Percentiles rank a stretch among this genome's conserved stretches.
Conservation (phyloP, 2,329 filamentous ascomycete genomes). For the Beauveria asiatica region DNA sequence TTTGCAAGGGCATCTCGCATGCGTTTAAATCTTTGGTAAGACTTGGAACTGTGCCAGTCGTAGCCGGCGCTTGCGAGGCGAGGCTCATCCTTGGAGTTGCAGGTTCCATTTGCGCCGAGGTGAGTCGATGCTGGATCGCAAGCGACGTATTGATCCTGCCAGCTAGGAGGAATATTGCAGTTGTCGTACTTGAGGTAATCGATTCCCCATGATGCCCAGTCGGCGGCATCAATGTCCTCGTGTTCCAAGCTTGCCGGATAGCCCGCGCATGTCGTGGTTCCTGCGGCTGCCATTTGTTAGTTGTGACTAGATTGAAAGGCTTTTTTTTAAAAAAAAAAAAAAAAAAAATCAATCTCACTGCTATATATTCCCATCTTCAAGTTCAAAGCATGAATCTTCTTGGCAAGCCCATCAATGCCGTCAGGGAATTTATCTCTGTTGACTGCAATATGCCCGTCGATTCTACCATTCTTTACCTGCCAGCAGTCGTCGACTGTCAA, state of each 20-base stretch:
- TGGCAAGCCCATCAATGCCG: constrained; percentile 46
- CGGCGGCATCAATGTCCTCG: constrained; percentile 48
- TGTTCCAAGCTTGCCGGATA: constrained; percentile 43
- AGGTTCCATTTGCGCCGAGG: constrained; percentile 2
- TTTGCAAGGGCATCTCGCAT: constrained; percentile 45
- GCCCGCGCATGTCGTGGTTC: constrained; percentile 16
- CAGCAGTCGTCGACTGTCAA: constrained; percentile 51
- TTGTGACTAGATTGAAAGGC: background rate
- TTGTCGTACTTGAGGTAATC: constrained; percentile 29
- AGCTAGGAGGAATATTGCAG: background rate
- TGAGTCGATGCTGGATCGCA: background rate
- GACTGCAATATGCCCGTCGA: constrained; percentile 37
- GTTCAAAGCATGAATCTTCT: constrained; percentile 45
- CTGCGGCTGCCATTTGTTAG: constrained; percentile 4
- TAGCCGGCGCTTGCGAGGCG: constrained; percentile 37
- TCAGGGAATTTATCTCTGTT: constrained; percentile 46
- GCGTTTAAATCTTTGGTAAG: constrained; percentile 34
- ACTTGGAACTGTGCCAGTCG: constrained; percentile 40
- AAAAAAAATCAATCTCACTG: background rate
- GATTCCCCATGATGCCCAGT: constrained; percentile 50
- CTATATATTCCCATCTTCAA: constrained; percentile 58
- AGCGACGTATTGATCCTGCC: constrained; percentile 4
- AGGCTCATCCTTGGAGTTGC: constrained; percentile 16
- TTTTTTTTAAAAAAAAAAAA: background rate
- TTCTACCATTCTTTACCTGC: constrained; percentile 31